Percentiles rank a stretch among this genome's conserved stretches.
phyloP scores from a whole-genome alignment of 345 rosid genomes.

The Syzygium grande region DNA sequence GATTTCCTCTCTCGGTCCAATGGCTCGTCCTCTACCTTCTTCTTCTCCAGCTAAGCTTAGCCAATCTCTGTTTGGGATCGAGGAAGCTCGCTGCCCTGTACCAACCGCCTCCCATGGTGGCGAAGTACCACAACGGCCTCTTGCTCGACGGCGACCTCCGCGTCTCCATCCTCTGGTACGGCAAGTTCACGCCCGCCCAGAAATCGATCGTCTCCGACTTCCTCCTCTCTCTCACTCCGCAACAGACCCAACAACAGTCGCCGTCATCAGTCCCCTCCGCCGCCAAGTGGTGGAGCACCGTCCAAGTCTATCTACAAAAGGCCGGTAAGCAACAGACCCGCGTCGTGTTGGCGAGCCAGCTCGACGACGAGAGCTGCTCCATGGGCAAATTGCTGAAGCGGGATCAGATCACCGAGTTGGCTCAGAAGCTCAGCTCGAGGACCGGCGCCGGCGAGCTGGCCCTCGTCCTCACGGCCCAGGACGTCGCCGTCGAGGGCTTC shows the following conservation, averaged over 20 bases:
- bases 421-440: slow-evolving; percentile 2
- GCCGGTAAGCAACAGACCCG: slow-evolving; percentile 11
- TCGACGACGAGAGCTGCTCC: slow-evolving; percentile 18
- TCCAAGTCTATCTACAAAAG: slow-evolving; percentile 17
- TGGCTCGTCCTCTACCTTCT: neutral
- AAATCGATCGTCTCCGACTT: slow-evolving; percentile 26
- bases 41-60: neutral
- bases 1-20: neutral
- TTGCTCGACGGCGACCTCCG: slow-evolving; percentile 25
- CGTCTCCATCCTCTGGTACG: slow-evolving; percentile 29
- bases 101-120: slow-evolving; percentile 14
- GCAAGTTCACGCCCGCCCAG: slow-evolving; percentile 18
- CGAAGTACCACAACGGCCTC: slow-evolving; percentile 20
- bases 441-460: slow-evolving; percentile 7
- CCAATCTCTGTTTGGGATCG: neutral
- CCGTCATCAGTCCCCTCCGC: slow-evolving; percentile 5
- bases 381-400: slow-evolving; percentile 18
- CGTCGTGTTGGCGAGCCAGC: slow-evolving; percentile 4
- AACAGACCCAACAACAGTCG: neutral
- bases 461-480: slow-evolving; percentile 23
- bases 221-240: slow-evolving; percentile 11
- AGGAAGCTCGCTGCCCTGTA: neutral
- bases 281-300: slow-evolving; percentile 18
- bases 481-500: slow-evolving; percentile 34
- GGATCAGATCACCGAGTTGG: slow-evolving; percentile 10